phyloP scores from a whole-genome alignment of 2,329 filamentous ascomycete genomes.

The Hymenoscyphus salicellus region DNA sequence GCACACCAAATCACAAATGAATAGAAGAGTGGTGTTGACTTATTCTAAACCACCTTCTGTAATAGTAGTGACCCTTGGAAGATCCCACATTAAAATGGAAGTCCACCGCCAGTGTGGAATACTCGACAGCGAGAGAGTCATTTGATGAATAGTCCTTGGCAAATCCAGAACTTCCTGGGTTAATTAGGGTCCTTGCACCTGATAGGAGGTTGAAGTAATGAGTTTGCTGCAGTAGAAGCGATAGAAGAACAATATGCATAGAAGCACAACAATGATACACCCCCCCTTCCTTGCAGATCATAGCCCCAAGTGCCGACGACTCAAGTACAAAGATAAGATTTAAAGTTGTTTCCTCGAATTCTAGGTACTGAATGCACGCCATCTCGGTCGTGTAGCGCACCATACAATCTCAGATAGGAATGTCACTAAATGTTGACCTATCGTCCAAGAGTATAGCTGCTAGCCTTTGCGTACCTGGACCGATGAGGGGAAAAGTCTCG shows the following conservation, averaged over 20 bases:
- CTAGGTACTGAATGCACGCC: slow-evolving; percentile 17
- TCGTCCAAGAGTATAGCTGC: neutral
- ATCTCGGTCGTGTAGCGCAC: slow-evolving; percentile 9
- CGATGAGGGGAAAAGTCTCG: neutral
- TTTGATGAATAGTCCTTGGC: slow-evolving; percentile 19
- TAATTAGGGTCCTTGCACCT: slow-evolving; percentile 1
- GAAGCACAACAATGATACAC: slow-evolving; percentile 1
- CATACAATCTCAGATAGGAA: slow-evolving; percentile 15
- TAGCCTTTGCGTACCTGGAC: neutral
- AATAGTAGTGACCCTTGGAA: slow-evolving; percentile 15
- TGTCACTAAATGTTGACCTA: slow-evolving; percentile 17
- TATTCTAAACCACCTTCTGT: slow-evolving; percentile 20
- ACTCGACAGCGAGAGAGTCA: slow-evolving; percentile 11
- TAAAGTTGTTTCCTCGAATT: slow-evolving; percentile 9
- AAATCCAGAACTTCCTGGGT: neutral
- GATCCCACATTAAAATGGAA: neutral
- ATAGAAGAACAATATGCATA: slow-evolving; percentile 11
- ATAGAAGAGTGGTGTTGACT: neutral
- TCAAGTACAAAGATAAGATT: slow-evolving; percentile 5
- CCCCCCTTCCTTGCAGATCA: slow-evolving; percentile 13
- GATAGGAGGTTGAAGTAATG: slow-evolving; percentile 3
- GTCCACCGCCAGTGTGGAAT: slow-evolving; percentile 1
- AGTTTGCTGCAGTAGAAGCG: slow-evolving; percentile 14
- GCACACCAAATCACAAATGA: slow-evolving; percentile 9
- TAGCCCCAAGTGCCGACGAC: slow-evolving; percentile 17